A percentile compares a stretch with the other conserved stretches of the same genome.
phyloP scores from a whole-genome alignment of 1,139 yeast species.

The Eremothecium gossypii region DNA sequence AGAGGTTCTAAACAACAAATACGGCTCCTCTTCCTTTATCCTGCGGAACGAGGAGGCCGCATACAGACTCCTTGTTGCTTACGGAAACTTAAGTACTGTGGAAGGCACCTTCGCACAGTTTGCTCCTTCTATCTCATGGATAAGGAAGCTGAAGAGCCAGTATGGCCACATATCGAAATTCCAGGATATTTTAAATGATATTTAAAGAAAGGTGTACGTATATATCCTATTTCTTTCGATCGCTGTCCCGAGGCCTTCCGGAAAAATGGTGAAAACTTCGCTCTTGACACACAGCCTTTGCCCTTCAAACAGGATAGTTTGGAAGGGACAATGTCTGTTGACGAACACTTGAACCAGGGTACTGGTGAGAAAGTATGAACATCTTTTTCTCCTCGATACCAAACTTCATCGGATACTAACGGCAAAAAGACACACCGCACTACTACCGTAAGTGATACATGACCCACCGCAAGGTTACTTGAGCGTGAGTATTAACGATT shows the following conservation, averaged over 20 bases:
- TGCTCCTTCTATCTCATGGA: constrained; percentile 27
- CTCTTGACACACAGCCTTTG: neutral
- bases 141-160: constrained; percentile 16
- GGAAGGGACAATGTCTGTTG: constrained; percentile 14
- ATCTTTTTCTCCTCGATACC: neutral
- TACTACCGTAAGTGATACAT: constrained; percentile 6
- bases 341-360: constrained; percentile 13
- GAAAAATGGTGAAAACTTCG: neutral
- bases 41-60: constrained; percentile 41
- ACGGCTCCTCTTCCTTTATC: constrained; percentile 25
- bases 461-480: neutral
- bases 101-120: constrained; percentile 27
- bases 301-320: neutral
- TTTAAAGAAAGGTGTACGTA: neutral
- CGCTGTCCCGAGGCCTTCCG: neutral
- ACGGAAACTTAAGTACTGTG: constrained; percentile 38
- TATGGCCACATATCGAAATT: constrained; percentile 20
- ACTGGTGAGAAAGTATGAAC: constrained; percentile 15
- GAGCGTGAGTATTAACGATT: neutral
- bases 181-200: constrained; percentile 17
- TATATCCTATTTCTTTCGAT: neutral
- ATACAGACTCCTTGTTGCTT: constrained; percentile 46
- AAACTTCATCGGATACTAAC: constrained; percentile 1
- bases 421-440: constrained; percentile 1
- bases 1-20: constrained; percentile 24